Base-by-base conservation (phyloP, 192 early-diverging fungal genomes). In the Oehlia diaphana region DNA sequence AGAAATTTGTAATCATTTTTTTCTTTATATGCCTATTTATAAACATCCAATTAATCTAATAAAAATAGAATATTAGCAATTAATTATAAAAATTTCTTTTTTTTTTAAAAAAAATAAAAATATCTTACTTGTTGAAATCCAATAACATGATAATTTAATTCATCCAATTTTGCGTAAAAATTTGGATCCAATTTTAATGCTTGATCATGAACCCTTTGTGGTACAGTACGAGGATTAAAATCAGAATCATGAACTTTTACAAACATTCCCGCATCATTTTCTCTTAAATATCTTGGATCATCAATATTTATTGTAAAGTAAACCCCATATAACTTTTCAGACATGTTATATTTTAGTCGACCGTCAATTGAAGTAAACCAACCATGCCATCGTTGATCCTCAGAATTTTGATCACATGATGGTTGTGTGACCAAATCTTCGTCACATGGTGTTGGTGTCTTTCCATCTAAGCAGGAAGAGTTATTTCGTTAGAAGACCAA, bases 11-110 rank as follows among this genome's bases (percentile, higher is more conserved):
- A 28, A 39, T 28, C 37, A 68, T 39, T 50, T 78, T 78, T 53
- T 68, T 66, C 28, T 49, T 78, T 26, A 78, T 49, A 33, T 66
- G 63, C 12, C 76, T 62, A 50, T 33, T 78, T 12, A 78, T 37
- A 67, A 78, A 78, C 76, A 78, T 78, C 76, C 76, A 78, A 78
- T 78, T 78, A 44, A 58, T 26, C 66, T 78, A 21, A 50, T n/a
- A 44, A 44, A 42, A 23, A 9, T 1, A 70, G 23, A 23, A 44
- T 42, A 42, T 42, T 42, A 21, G 2, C 23, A 47, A 47, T 0
- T 9, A n/a, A 37, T 44, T 0, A 42, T 3, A 44, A 21, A 7
- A 26, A 12, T 3, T 12, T 64, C 14, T 14, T n/a, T 70, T 19
- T n/a, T 19, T 14, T 8, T 37, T 19, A 37, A 31, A 31, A 31